Percentiles rank a stretch among this genome's conserved stretches.
phyloP scores from a whole-genome alignment of 371 early-diverging fungal species.

The Agmasoma carcini region DNA sequence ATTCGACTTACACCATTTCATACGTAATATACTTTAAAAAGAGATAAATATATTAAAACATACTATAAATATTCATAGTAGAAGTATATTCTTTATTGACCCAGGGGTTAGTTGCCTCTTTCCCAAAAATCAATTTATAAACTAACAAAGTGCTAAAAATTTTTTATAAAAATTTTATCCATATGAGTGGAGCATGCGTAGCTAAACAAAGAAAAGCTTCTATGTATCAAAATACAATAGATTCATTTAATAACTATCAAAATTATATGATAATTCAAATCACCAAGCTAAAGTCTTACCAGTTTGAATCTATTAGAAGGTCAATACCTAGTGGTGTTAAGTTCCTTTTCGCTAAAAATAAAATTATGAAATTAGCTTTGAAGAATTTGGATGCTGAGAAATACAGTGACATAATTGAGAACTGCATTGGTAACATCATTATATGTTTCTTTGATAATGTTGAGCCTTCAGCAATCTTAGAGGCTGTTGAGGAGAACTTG shows the following conservation, averaged over 20 bases:
- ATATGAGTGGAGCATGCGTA: conserved; percentile 11
- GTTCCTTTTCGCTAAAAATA: conserved; percentile 99
- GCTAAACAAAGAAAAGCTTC: conserved; percentile 33
- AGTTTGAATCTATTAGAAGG: conserved; percentile 92
- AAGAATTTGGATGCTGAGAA: conserved; percentile 67
- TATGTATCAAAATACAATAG: conserved; percentile 42
- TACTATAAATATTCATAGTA: no score
- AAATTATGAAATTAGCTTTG: conserved; percentile 90
- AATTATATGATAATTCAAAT: conserved; percentile 84
- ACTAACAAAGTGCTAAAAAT: no score
- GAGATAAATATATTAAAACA: no score
- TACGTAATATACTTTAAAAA: no score
- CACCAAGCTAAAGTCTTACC: conserved; percentile 97
- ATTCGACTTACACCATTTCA: no score
- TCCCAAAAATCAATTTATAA: no score
- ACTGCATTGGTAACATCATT: conserved; percentile 74
- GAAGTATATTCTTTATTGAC: no score
- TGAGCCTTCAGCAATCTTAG: conserved; percentile 79
- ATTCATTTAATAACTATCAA: conserved; percentile 40
- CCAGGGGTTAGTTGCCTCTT: no score
- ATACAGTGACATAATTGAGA: conserved; percentile 63
- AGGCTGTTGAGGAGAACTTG: conserved; percentile 72
- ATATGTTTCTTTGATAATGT: conserved; percentile 87
- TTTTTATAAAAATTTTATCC: conserved; percentile 11
- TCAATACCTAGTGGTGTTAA: conserved; percentile 72